Base-by-base conservation (phyloP, 1,139 yeast genomes). In the Suhomyces wounanorum region DNA sequence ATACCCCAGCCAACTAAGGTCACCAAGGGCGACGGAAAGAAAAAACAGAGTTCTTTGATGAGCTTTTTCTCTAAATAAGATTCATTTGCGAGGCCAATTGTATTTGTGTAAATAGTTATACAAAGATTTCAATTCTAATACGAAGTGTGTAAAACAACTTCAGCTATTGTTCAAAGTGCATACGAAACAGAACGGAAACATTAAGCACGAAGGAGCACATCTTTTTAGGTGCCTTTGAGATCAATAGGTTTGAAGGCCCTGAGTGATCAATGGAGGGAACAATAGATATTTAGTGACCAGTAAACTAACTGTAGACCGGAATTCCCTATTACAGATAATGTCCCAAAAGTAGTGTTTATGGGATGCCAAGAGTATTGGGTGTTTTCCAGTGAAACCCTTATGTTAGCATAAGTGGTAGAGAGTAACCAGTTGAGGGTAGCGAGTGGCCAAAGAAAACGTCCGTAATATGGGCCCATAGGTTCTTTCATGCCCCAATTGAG, bases 21-120 rank as follows among this genome's bases (percentile, higher is more conserved):
- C 14, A 51, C 58, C 47, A 54, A 55, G 47, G 45, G 52, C 17
- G 64, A 64, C 21, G 61, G 61, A 33, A 66, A 65, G 53, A 70
- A 66, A 54, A 67, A 65, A 23, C 79, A 75, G 54, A 54, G 72
- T 10, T 72, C 78, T 3, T 61, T 76, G 21, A 71, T 73, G 77
- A 73, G 62, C 54, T 74, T 75, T 54, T 75, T 75, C 53, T 66
- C 64, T 14, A 71, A 70, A 53, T 62, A 30, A 6, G 23, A 21
- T 21, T 3, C 23, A 21, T 21, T 4, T 21, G 23, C 23, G 23
- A 6, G 23, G 23, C 23, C 23, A 21, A 21, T 21, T 21, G 23
- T 21, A 21, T 6, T 21, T 21, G 23, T 4, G 6, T 21, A 21
- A 21, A 21, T 21, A 21, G 23, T 21, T 21, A 21, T 21, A 21